Evolutionary conservation across 140 eudicot genomes (phyloP), one percentile per base, ranked within the genome.

Genomic region (Bidens hawaiensis): DNA sequence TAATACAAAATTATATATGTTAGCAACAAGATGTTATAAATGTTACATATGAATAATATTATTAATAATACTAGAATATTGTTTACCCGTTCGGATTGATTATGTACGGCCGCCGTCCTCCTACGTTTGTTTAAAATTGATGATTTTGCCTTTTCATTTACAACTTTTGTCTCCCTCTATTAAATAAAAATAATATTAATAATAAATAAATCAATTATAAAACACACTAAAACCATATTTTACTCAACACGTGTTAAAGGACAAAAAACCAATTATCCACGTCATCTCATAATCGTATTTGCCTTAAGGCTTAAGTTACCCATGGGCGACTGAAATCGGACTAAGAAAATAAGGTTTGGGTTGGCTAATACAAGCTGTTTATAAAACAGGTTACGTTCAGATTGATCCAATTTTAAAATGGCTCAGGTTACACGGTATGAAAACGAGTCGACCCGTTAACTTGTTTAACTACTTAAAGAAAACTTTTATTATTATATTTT

Each of bases 61-160:
- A n/a, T n/a, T n/a, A n/a, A n/a, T n/a, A n/a, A n/a, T n/a, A n/a
- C n/a, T n/a, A n/a, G n/a, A n/a, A n/a, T n/a, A n/a, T n/a, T 83
- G 48, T 71, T 57, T 81, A 90, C 97, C 58, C 96, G 78, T 78
- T 90, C 96, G 19, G 96, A 90, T 75, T 84, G 98, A 42, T 90
- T 90, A 69, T 87, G 96, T 57, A 74, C 72, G 11, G 98, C 98
- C 60, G 95, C 91, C 8, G 91, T 88, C 71, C 97, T 86, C 26
- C 79, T 81, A 54, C 96, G 83, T 67, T 83, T 90, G 10, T 75
- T 78, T 48, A 81, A 72, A 11, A 65, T 41, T 12, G 84, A 83
- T 1, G 81, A 76, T 62, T 77, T 79, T 4, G 67, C 78, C 71
- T 70, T 78, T 16, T 45, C 79, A 48, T 65, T 80, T 31, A 36